Base-by-base conservation (phyloP, 2,329 filamentous ascomycete species). In the Calonectria hawksworthii region DNA sequence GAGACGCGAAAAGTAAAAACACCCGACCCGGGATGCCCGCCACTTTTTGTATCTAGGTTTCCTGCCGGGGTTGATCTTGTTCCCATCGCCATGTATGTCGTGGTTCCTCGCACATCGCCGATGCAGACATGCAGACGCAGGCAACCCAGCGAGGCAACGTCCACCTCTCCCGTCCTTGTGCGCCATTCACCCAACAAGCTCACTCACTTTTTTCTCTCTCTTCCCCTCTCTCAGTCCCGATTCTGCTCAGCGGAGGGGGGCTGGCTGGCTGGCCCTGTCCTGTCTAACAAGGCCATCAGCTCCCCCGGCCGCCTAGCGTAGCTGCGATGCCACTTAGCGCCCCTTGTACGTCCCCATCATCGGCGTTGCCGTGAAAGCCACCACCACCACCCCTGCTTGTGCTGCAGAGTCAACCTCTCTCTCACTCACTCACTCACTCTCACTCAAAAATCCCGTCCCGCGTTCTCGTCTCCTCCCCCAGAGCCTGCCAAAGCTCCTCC, bases 241-340 rank as follows among this genome's bases (percentile, higher is more conserved):
- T n/a, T 8, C 18, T 8, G 18, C 41, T 16, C 16, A 18, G 41
- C 21, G 34, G 8, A 18, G 41, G 18, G 41, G 41, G 18, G n/a
- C n/a, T n/a, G 36, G 32, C 47, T 34, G 32, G 56, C 64, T 59
- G 41, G 44, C 23, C 61, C 68, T 56, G 32, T 56, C 65, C 26
- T 64, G 63, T 51, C 61, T 47, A 36, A 59, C 74, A 68, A 63
- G 63, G 56, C 68, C 74, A 78, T 78, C 72, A 80, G 77, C 79
- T 80, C 69, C 79, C 76, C 76, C 76, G 74, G 77, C 76, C 75
- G 75, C 75, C 74, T 75, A 79, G 76, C 77, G 76, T 41, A 63
- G 74, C 54, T 63, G 44, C 32, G 44, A 41, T 70, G 41, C 51
- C 72, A 54, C 59, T 67, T 74, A 70, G 67, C 72, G 72, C 51